phyloP scores from a whole-genome alignment of 768 basidiomycete species.

The Xerocomellus amylosporus region DNA sequence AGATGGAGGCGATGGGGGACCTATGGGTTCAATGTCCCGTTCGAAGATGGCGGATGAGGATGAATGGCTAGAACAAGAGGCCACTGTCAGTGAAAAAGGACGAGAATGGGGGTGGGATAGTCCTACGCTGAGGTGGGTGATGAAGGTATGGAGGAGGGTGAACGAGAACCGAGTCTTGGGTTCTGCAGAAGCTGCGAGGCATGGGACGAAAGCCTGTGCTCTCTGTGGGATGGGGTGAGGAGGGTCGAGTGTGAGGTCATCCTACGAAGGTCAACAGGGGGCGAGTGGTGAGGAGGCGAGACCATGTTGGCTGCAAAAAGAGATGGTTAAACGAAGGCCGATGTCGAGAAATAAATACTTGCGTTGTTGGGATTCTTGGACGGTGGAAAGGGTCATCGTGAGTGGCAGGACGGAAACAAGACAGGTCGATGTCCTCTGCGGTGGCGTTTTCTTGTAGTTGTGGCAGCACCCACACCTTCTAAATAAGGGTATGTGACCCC shows the following conservation, averaged over 20 bases:
- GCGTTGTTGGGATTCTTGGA: slow-evolving; percentile 22
- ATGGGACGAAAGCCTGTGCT: slow-evolving; percentile 41
- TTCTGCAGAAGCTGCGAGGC: slow-evolving; percentile 49
- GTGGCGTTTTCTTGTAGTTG: slow-evolving; percentile 16
- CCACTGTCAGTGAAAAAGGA: slow-evolving; percentile 7
- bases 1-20: slow-evolving; percentile 37
- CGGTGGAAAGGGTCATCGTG: slow-evolving; percentile 14
- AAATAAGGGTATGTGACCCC: slow-evolving; percentile 7
- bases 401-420: slow-evolving; percentile 7
- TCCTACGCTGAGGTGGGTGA: slow-evolving; percentile 77
- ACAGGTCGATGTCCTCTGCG: slow-evolving; percentile 8
- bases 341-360: not conserved
- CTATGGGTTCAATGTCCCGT: slow-evolving; percentile 75
- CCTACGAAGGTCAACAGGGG: slow-evolving; percentile 50
- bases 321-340: not conserved
- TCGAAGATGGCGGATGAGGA: slow-evolving; percentile 91
- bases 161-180: slow-evolving; percentile 54
- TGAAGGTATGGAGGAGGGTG: slow-evolving; percentile 73
- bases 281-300: slow-evolving; percentile 24
- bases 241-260: slow-evolving; percentile 49
- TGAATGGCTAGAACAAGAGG: slow-evolving; percentile 43
- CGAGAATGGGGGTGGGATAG: slow-evolving; percentile 6
- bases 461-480: not conserved
- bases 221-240: slow-evolving; percentile 40
- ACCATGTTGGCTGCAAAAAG: slow-evolving; percentile 17